Conservation (phyloP, 306 rosid species). For the Cucurbita moschata region DNA sequence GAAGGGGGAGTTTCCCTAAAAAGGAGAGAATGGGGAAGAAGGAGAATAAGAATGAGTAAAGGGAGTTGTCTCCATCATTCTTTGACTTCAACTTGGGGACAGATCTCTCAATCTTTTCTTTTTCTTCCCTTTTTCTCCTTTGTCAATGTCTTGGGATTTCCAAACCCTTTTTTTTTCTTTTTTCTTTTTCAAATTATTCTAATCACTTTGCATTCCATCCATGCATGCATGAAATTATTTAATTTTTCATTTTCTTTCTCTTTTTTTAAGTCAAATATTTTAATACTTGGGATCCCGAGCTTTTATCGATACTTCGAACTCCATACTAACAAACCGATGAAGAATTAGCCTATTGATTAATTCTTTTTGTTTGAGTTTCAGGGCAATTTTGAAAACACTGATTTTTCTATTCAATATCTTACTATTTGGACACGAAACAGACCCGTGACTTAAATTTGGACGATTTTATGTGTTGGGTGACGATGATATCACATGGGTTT, state of each 20-base stretch:
- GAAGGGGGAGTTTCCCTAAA: not conserved
- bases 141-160: constrained; percentile 7
- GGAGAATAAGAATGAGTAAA: not conserved
- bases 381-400: no score
- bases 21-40: constrained; percentile 3
- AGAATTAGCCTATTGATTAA: no score
- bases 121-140: not conserved
- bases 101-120: constrained; percentile 3
- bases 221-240: not conserved
- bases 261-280: not conserved
- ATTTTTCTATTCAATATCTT: no score
- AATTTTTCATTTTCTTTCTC: no score
- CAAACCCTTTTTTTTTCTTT: not conserved
- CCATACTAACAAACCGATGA: no score
- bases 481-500: no score
- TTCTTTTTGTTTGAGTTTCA: no score
- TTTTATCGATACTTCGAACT: no score
- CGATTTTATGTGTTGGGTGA: no score
- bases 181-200: not conserved
- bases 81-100: constrained; percentile 6
- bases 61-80: constrained; percentile 6
- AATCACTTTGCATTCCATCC: not conserved
- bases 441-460: no score
- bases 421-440: no score
- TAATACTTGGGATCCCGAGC: no score